Percentiles rank a stretch among this genome's conserved stretches.
phyloP scores from a whole-genome alignment of 352 stramenopile species.

The Phytophthora melonis region DNA sequence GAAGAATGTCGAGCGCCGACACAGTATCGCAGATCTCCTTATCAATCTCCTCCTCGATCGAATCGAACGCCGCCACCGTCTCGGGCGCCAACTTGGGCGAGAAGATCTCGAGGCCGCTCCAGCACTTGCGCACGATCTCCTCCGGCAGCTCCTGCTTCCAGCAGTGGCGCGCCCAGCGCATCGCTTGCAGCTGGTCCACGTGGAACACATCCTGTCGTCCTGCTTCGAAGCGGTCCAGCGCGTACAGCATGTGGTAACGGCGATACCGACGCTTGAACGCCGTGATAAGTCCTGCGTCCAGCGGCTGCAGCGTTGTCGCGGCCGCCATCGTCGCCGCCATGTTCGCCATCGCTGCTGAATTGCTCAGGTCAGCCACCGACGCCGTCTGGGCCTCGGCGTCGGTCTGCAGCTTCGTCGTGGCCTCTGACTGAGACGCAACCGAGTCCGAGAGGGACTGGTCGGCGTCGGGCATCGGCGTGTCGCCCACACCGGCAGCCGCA shows the following conservation, averaged over 20 bases:
- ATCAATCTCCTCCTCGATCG: conserved; percentile 52
- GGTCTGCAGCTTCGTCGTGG: conserved; percentile 18
- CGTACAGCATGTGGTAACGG: conserved; percentile 62
- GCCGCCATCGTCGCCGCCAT: conserved; percentile 30
- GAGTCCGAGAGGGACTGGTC: conserved; percentile 25
- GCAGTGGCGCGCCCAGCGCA: conserved; percentile 63
- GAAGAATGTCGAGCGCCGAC: conserved; percentile 46
- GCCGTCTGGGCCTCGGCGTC: conserved; percentile 10
- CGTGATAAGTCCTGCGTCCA: conserved; percentile 54
- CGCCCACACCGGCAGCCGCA: conserved; percentile 23
- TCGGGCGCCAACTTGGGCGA: conserved; percentile 26
- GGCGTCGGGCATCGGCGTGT: conserved; percentile 20
- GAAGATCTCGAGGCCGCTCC: conserved; percentile 45
- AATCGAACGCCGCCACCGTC: conserved; percentile 42
- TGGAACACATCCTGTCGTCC: conserved; percentile 55
- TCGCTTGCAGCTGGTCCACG: conserved; percentile 58
- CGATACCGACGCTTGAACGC: conserved; percentile 67
- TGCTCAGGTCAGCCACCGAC: conserved; percentile 7
- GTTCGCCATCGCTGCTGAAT: conserved; percentile 14
- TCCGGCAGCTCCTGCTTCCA: conserved; percentile 51
- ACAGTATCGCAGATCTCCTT: conserved; percentile 63
- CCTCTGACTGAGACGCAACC: neutral
- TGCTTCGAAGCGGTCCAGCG: conserved; percentile 61
- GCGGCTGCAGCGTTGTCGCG: conserved; percentile 40
- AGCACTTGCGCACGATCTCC: conserved; percentile 54